Evolutionary conservation across 202 grass and related monocot genomes (phyloP), one percentile per base, ranked within the genome.

Genomic region (Digitaria exilis): DNA sequence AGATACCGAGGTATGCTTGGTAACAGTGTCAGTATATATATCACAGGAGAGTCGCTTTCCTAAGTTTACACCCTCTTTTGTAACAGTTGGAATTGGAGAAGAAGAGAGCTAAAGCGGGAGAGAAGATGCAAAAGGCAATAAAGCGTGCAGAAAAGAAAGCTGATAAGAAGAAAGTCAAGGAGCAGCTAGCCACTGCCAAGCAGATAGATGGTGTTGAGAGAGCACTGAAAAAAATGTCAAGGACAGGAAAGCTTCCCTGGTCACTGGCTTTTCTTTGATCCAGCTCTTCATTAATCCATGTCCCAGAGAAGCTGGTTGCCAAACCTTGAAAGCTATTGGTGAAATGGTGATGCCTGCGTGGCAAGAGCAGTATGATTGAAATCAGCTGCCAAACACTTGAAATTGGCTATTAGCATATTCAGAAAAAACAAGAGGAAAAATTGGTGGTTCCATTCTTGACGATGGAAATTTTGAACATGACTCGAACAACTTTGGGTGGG

Each of bases 191-290:
- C 51, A 90, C 46, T 46, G 79, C 54, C 29, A 85, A 81, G 60
- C 81, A 89, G 78, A 89, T 93, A 59, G 50, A 41, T 70, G 18
- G 71, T 64, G 85, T 90, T 80, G 74, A 88, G 69, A 89, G 64
- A 74, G 79, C 91, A 69, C 39, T 97, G 72, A 60, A 28, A 75
- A 89, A 93, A 48, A 93, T 97, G 75, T 93, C 84, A 71, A 91
- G 65, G 22, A 92, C 81, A 65, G 91, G 82, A 73, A 97, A 84
- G 42, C 80, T 93, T 57, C 91, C 91, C 51, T 97, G 94, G 94
- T 88, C 79, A 60, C 65, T 93, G 61, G 86, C 84, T 86, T 97
- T 82, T 81, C 78, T 93, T 61, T 93, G 90, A 90, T 75, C 71
- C 39, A 80, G 73, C 25, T 87, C 61, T 75, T 90, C 74, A 29